phyloP scores from a whole-genome alignment of 306 rosid species.

The Malus sieversii region DNA sequence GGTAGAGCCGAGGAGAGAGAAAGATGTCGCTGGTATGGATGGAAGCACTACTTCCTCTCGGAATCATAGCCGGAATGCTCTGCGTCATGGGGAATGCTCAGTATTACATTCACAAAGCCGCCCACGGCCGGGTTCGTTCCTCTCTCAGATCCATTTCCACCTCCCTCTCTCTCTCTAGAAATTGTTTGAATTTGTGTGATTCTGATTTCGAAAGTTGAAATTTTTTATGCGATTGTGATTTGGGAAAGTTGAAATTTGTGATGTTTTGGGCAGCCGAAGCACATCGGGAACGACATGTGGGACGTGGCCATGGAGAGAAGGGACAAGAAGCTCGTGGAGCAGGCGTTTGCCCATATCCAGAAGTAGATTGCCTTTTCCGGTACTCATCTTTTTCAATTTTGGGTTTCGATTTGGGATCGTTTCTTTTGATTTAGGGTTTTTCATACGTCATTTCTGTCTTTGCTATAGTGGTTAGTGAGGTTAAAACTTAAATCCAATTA shows the following conservation, averaged over 20 bases:
- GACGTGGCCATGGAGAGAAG: slow-evolving; percentile 95
- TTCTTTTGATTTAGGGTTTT: not conserved
- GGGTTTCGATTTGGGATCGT: not conserved
- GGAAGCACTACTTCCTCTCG: slow-evolving; percentile 77
- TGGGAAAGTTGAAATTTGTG: not conserved
- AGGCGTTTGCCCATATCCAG: slow-evolving; percentile 30
- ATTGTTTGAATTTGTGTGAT: not conserved
- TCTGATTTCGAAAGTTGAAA: not conserved
- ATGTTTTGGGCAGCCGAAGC: slow-evolving; percentile 67
- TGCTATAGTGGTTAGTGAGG: not conserved
- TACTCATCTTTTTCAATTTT: not conserved
- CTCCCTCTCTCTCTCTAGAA: not conserved
- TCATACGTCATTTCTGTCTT: not conserved
- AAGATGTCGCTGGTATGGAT: slow-evolving; percentile 54
- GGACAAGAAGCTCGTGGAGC: slow-evolving; percentile 78
- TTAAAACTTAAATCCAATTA: not conserved
- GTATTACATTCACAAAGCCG: slow-evolving; percentile 77
- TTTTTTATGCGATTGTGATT: not conserved
- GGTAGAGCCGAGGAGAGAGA: not conserved
- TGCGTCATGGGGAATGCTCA: slow-evolving; percentile 88
- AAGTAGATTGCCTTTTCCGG: slow-evolving; percentile 6
- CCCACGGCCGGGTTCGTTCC: slow-evolving; percentile 70
- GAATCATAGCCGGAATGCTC: slow-evolving; percentile 87
- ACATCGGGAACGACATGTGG: slow-evolving; percentile 86
- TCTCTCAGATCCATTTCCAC: not conserved